Percentiles rank a stretch among this genome's conserved stretches.
These are phyloP conservation scores for Ceratocystis variospora DNA, from an alignment of 2,329 filamentous ascomycete species.

Conservation along the genomic window DNA sequence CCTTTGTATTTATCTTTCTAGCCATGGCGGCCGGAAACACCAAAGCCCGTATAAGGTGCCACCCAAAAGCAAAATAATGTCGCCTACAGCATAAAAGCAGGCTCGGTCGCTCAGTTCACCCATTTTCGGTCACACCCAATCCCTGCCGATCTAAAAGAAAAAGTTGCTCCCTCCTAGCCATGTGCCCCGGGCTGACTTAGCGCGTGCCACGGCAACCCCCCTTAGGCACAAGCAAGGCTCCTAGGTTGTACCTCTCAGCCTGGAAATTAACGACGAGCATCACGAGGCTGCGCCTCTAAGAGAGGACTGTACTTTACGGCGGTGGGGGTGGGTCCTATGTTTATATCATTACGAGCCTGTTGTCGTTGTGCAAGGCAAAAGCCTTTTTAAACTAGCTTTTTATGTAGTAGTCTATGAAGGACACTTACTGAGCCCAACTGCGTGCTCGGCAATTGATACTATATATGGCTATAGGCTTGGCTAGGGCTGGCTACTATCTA, in stretches of 20 bases:
- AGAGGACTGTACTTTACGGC: neutral
- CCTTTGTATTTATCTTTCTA: neutral
- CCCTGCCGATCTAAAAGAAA: neutral
- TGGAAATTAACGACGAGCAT: neutral
- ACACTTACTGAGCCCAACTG: no score
- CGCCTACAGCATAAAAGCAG: neutral
- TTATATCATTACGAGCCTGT: neutral
- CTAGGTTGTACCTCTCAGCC: neutral
- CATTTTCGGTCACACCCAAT: neutral
- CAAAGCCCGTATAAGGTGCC: neutral
- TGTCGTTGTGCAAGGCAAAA: neutral
- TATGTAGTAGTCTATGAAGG: no score
- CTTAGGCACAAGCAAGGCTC: neutral
- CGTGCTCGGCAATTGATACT: no score
- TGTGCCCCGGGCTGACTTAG: neutral
- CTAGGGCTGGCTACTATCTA: neutral
- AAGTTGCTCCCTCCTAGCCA: neutral
- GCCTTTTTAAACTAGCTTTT: neutral
- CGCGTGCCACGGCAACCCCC: slow-evolving; percentile 1
- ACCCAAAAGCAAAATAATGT: neutral
- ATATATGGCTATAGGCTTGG: neutral
- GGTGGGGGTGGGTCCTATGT: neutral
- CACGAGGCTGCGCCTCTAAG: neutral
- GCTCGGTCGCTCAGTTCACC: neutral
- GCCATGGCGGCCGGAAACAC: neutral